A percentile compares a stretch with the other conserved stretches of the same genome.
phyloP scores from a whole-genome alignment of 2,329 filamentous ascomycete genomes.

The Teratosphaeria destructans region DNA sequence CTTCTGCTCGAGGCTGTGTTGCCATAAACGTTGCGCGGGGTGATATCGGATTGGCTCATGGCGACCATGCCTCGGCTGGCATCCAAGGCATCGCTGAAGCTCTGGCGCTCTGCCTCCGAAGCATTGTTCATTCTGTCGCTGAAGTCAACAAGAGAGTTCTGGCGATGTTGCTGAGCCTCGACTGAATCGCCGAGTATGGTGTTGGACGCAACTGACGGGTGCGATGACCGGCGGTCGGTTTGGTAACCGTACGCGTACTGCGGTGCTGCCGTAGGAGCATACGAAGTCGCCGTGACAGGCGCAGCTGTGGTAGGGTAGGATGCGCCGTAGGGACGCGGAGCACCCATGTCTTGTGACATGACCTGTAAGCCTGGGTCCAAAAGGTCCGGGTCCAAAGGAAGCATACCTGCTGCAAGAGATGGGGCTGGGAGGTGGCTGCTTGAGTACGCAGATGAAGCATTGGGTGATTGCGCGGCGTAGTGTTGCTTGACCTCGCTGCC shows the following conservation, averaged over 20 bases:
- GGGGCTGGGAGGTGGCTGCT: constrained; percentile 61
- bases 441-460: constrained; percentile 46
- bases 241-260: constrained; percentile 58
- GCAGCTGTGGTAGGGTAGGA: constrained; percentile 56
- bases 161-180: constrained; percentile 40
- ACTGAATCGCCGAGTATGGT: constrained; percentile 38
- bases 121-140: constrained; percentile 44
- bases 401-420: constrained; percentile 59
- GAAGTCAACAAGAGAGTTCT: constrained; percentile 56
- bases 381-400: constrained; percentile 48
- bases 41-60: constrained; percentile 76
- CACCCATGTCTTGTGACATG: constrained; percentile 58
- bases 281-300: constrained; percentile 58
- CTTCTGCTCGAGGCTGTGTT: constrained; percentile 52
- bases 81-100: constrained; percentile 81
- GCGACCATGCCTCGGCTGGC: constrained; percentile 90
- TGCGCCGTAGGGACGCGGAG: constrained; percentile 61
- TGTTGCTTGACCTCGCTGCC: constrained; percentile 36
- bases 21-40: constrained; percentile 80
- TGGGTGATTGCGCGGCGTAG: constrained; percentile 20
- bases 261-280: constrained; percentile 56
- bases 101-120: constrained; percentile 50
- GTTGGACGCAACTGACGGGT: constrained; percentile 63
- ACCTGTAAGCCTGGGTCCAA: constrained; percentile 54
- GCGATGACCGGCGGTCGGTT: constrained; percentile 64